A percentile compares a stretch with the other conserved stretches of the same genome.
Evolutionary conservation across 768 basidiomycete genomes (phyloP).

Genomic region (Hygrophoropsis aurantiaca): DNA sequence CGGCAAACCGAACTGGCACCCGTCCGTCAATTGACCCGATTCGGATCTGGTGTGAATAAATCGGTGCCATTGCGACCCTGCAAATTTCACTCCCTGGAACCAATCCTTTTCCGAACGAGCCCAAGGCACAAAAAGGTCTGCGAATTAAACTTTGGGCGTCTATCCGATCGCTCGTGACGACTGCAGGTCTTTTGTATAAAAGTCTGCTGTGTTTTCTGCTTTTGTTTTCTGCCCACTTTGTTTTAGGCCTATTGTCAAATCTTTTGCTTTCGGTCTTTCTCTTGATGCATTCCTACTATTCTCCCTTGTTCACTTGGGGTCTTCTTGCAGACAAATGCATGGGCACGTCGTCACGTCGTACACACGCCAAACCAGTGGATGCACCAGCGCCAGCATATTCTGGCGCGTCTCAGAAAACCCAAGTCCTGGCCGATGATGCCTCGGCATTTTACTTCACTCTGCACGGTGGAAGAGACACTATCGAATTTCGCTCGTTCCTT

Average conservation of each 20-base stretch:
- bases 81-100: neutral
- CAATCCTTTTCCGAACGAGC: slow-evolving; percentile 3
- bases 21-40: too few relatives aligned
- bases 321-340: slow-evolving; percentile 39
- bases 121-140: neutral
- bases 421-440: slow-evolving; percentile 19
- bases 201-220: neutral
- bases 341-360: slow-evolving; percentile 13
- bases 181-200: slow-evolving; percentile 8
- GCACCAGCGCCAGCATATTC: slow-evolving; percentile 8
- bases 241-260: neutral
- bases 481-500: slow-evolving; percentile 57
- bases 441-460: slow-evolving; percentile 51
- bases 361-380: slow-evolving; percentile 12
- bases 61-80: neutral
- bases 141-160: slow-evolving; percentile 3
- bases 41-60: slow-evolving; percentile 1
- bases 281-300: slow-evolving; percentile 37
- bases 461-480: slow-evolving; percentile 37
- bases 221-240: neutral
- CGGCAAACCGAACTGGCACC: too few relatives aligned
- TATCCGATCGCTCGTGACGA: slow-evolving; percentile 8
- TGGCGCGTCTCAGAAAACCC: neutral
- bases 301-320: slow-evolving; percentile 66
- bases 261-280: neutral